Evolutionary conservation across 176 grass and related monocot species (phyloP).

Genomic region (Lolium rigidum): DNA sequence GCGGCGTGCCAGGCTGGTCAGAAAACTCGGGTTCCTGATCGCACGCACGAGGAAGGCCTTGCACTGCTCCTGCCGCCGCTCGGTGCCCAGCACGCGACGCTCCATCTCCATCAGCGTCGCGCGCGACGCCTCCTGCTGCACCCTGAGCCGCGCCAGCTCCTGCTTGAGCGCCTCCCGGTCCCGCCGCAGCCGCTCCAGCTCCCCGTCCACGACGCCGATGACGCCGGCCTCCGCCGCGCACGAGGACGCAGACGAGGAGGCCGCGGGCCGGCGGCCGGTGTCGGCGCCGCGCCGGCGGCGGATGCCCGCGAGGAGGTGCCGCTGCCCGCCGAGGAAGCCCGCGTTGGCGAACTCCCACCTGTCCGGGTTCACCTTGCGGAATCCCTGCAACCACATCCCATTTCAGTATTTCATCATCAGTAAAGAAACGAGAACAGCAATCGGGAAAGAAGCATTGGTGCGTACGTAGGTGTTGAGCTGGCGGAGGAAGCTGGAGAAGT

Average conservation of each 20-base stretch:
- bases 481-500: conserved; percentile 62
- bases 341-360: conserved; percentile 76
- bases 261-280: not conserved
- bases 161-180: conserved; percentile 53
- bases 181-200: conserved; percentile 54
- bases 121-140: conserved; percentile 49
- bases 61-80: conserved; percentile 62
- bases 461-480: conserved; percentile 62
- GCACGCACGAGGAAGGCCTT: conserved; percentile 60
- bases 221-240: not conserved
- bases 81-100: conserved; percentile 54
- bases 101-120: conserved; percentile 54
- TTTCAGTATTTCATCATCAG: not conserved
- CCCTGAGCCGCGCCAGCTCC: conserved; percentile 57
- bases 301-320: conserved; percentile 68
- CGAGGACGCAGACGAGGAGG: not conserved
- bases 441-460: not conserved
- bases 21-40: conserved; percentile 43
- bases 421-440: not conserved
- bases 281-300: conserved; percentile 42
- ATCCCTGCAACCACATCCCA: conserved; percentile 36
- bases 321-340: conserved; percentile 59
- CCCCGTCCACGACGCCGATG: not conserved
- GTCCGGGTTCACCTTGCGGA: conserved; percentile 66
- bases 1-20: conserved; percentile 30